Evolutionary conservation across 345 rosid species (phyloP).

Genomic region (Erucastrum elatum): DNA sequence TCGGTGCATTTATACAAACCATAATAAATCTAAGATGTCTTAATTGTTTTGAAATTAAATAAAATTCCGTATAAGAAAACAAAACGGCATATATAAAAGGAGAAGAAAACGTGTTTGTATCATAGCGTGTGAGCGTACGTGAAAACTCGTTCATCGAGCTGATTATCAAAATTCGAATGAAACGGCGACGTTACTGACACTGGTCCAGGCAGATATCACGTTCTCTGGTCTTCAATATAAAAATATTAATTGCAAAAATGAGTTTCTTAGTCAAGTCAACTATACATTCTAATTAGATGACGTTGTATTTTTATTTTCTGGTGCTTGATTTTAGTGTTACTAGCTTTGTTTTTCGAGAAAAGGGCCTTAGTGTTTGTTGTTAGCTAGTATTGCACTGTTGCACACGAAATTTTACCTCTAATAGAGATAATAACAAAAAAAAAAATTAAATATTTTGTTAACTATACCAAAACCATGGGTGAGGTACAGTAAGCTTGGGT

Average conservation of each 20-base stretch:
- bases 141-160: conserved; percentile 1
- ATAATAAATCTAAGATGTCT: neutral
- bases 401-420: neutral
- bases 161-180: neutral
- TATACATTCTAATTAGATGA: neutral
- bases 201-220: conserved; percentile 19
- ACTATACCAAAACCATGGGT: neutral
- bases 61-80: neutral
- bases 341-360: too few species aligned
- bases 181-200: conserved; percentile 11
- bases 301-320: neutral
- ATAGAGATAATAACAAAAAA: too few species aligned
- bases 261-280: conserved; percentile 4
- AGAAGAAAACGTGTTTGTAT: conserved; percentile 1
- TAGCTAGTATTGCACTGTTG: neutral
- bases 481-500: neutral
- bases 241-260: neutral
- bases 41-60: neutral
- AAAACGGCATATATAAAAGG: neutral
- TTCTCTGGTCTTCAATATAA: conserved; percentile 2
- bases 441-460: neutral
- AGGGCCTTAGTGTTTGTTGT: too few species aligned
- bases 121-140: neutral
- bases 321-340: neutral
- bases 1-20: conserved; percentile 14